Evolutionary conservation across 139 green algal genomes (phyloP).

Genomic region (Haematococcus sp.): DNA sequence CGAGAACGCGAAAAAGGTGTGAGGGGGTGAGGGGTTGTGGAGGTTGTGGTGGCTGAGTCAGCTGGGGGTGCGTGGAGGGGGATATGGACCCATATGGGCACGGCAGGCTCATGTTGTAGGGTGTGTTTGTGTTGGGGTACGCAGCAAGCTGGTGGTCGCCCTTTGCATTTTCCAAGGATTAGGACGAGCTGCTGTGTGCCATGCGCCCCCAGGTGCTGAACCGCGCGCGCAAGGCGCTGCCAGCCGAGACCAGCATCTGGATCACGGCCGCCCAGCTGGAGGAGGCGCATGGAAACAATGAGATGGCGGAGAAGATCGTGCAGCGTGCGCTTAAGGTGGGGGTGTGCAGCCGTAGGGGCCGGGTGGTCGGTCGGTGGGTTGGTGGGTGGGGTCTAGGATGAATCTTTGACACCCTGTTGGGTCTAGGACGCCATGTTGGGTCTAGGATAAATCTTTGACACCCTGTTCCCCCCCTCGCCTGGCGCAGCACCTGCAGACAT

Average conservation of each 20-base stretch:
- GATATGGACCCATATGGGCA: neutral
- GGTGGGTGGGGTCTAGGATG: neutral
- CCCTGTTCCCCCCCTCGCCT: too few species aligned
- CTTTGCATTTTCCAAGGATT: too few species aligned
- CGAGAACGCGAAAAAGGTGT: slow-evolving; percentile 87
- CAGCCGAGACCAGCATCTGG: slow-evolving; percentile 90
- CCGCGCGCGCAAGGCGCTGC: slow-evolving; percentile 87
- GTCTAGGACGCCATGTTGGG: too few species aligned
- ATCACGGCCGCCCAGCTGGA: slow-evolving; percentile 96
- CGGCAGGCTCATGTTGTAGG: neutral
- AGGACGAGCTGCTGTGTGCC: too few species aligned
- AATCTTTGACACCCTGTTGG: neutral
- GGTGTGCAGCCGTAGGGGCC: neutral
- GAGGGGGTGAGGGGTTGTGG: neutral
- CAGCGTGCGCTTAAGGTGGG: slow-evolving; percentile 36
- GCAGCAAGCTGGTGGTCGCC: too few species aligned
- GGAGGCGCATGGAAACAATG: slow-evolving; percentile 83
- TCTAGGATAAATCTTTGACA: neutral
- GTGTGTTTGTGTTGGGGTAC: too few species aligned
- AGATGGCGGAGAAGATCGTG: slow-evolving; percentile 62
- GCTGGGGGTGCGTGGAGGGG: neutral
- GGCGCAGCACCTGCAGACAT: too few species aligned
- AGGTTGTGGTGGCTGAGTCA: neutral
- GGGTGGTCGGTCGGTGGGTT: neutral
- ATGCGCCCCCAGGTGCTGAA: slow-evolving; percentile 79